Percentiles rank a stretch among this genome's conserved stretches.
Evolutionary conservation across 306 rosid species (phyloP).

Genomic region (Castanea mollissima): DNA sequence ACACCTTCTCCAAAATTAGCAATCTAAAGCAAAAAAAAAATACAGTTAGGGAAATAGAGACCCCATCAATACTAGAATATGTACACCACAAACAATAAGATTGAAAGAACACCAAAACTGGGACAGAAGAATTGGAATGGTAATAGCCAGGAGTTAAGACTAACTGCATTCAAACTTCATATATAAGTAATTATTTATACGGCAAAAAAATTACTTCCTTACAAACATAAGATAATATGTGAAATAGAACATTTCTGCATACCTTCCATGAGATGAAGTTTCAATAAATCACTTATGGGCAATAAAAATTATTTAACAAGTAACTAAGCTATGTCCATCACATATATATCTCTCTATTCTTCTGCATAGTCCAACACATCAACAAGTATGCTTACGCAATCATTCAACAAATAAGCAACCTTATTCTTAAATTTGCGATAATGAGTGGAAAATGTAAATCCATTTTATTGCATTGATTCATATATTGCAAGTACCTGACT

Average conservation of each 20-base stretch:
- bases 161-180: background rate
- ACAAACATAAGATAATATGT: background rate
- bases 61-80: background rate
- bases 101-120: background rate
- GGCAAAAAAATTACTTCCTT: background rate
- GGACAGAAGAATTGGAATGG: background rate
- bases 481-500: too few species aligned
- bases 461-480: too few species aligned
- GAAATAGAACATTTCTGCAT: background rate
- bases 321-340: background rate
- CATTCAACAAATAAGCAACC: background rate
- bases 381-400: background rate
- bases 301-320: background rate
- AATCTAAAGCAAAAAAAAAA: slow-evolving; percentile 39
- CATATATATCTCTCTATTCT: background rate
- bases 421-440: background rate
- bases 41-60: background rate
- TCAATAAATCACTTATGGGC: background rate
- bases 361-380: background rate
- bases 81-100: background rate
- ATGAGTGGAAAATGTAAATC: background rate
- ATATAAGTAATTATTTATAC: too few species aligned
- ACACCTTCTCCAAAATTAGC: slow-evolving; percentile 85
- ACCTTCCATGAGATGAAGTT: background rate
- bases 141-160: background rate